Evolutionary conservation across 805 yeast species (phyloP), one percentile per base, ranked within the genome.

Genomic region (Monosporozyma siamensis): DNA sequence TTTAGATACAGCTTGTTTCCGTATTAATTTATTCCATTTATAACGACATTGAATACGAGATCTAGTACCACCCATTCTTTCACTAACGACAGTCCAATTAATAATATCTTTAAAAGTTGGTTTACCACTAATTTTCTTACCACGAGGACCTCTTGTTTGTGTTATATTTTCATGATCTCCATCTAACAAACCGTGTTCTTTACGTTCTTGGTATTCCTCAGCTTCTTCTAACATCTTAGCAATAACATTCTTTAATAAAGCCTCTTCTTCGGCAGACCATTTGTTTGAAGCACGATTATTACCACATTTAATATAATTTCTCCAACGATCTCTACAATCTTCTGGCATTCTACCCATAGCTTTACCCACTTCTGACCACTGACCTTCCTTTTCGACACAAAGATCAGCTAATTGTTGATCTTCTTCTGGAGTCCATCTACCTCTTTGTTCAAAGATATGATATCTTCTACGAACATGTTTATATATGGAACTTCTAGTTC

Each of bases 291-390:
- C 77, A 49, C 97, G 70, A 42, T 75, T 75, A 14, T 69, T 70
- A 20, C 97, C 97, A 67, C 97, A 90, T 61, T 89, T 89, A 48
- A 89, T 83, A 58, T 89, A 90, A 59, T 90, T 90, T 62, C 97
- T 72, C 95, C 95, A 90, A 53, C 97, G 72, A 61, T 90, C 97
- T 52, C 97, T 74, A 62, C 97, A 89, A 64, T 90, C 97, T 57
- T 90, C 97, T 0, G 97, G 97, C 97, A 90, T 90, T 54, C 97
- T 71, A 11, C 84, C 86, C 76, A 90, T 69, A 6, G 69, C 67
- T 41, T 72, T 72, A 6, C 97, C 97, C 46, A 90, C 84, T 32
- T 70, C 69, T 51, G 86, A 86, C 97, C 97, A 90, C 56, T 83
- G 87, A 14, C 92, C 87, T 45, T 80, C 86, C 51, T 77, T 74